Evolutionary conservation across 345 rosid genomes (phyloP), one percentile per base, ranked within the genome.

Genomic region (Dovyalis caffra): DNA sequence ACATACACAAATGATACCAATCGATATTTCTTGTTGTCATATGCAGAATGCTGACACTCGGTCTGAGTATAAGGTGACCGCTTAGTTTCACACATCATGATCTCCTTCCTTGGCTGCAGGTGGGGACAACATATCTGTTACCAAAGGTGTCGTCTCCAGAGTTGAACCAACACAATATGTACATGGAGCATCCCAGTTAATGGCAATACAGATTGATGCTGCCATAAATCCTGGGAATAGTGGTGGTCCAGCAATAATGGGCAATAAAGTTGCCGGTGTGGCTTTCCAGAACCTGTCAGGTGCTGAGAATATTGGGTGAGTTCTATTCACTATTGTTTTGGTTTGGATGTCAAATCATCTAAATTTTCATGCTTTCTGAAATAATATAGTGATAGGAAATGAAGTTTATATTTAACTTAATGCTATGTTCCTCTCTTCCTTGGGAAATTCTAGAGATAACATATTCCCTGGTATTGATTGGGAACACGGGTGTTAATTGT

Each of bases 181-280:
- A 11, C 98, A 92, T 4, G 93, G 97, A 31, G 92, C 97, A 7
- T 86, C 93, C 11, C 96, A 90, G 76, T 86, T 94, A 38, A 87
- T 92, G 96, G 98, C 96, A 43, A 92, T 94, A 84, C 97, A 94
- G 79, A 92, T 94, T 73, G 97, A 94, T 81, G 97, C 98, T 16
- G 97, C 97, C 28, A 94, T 94, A 69, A 94, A 92, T 84, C 97
- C 97, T 0, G 97, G 97, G 31, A 91, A 92, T 57, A 90, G 97
- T 73, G 95, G 98, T 67, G 97, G 97, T 5, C 98, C 97, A 3
- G 97, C 97, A 60, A 89, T 94, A 66, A 92, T 92, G 97, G 93
- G 89, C 49, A 82, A 85, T 79, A 92, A 90, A 83, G 97, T 92
- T 76, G 98, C 89, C 9, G 93, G 93, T 21, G 95, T 92, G 40